Conservation (phyloP, 805 yeast species). For the Komagataella phaffii region DNA sequence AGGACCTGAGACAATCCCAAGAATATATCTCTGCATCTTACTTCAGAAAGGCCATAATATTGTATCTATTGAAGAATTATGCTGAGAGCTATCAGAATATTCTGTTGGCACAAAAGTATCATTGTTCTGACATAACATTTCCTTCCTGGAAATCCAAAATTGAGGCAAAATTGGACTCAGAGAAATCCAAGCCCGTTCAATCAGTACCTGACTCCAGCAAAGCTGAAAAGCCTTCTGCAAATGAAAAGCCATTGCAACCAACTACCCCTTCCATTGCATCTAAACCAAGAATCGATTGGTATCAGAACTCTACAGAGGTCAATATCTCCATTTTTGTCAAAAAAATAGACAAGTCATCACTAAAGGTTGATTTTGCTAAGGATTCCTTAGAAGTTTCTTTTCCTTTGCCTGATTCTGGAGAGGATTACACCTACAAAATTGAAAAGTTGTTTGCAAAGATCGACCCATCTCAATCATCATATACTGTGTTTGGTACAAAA, state of each 20-base stretch:
- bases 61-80: conserved; percentile 28
- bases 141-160: conserved; percentile 33
- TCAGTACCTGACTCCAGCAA: background rate
- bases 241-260: background rate
- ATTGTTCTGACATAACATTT: conserved; percentile 31
- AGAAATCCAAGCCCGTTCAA: background rate
- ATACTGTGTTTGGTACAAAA: conserved; percentile 54
- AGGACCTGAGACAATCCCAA: conserved; percentile 26
- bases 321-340: conserved; percentile 64
- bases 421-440: conserved; percentile 35
- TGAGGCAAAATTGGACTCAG: conserved; percentile 16
- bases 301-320: conserved; percentile 45
- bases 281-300: conserved; percentile 50
- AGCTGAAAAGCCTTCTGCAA: background rate
- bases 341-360: conserved; percentile 37
- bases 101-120: conserved; percentile 25
- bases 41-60: conserved; percentile 34
- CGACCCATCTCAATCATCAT: conserved; percentile 27
- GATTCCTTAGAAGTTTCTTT: conserved; percentile 28
- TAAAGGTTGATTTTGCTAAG: conserved; percentile 24
- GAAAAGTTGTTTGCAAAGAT: conserved; percentile 42
- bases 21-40: conserved; percentile 31
- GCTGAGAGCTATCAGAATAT: conserved; percentile 27
- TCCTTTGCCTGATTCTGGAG: conserved; percentile 35
- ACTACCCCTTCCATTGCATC: conserved; percentile 6